Base-by-base conservation (phyloP, 2,329 filamentous ascomycete genomes). In the Venturia effusa region DNA sequence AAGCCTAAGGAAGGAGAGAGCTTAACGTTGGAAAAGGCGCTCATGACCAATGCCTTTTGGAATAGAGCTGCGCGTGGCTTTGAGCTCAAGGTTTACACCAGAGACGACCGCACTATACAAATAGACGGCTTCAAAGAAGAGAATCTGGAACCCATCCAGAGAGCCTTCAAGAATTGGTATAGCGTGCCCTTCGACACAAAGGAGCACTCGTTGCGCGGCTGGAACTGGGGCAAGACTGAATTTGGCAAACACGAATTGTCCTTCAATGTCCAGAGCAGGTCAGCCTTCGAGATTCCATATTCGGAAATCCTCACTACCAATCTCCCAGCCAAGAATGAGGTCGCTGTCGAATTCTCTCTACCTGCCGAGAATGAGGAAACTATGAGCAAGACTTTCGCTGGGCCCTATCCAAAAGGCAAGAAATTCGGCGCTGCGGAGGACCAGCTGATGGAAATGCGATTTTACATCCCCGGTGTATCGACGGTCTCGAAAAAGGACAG, bases 161-260 rank as follows among this genome's bases (percentile, higher is more conserved):
- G 96, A 75, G 85, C 94, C 69, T 97, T 99, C 83, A 97, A 97
- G 80, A 90, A 93, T 72, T 97, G 93, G 90, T 99, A 97, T 78
- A 94, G 91, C 78, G 88, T 94, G 71, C 92, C 87, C 71, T 83
- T 99, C 65, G 92, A 97, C 74, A 90, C 85, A 75, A 91, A 90
- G 76, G 94, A 99, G 77, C 94, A 97, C 76, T 92, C 94, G 30
- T 80, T 99, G 65, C 87, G 94, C 69, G 94, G 94, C 64, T 99
- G 94, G 94, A 99, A 99, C 75, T 99, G 94, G 95, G 94, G 94
- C 71, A 99, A 97, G 78, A 90, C 91, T 68, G 94, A 99, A 71
- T 96, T 99, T 74, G 88, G 89, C 66, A 96, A 97, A 77, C 88
- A 92, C 63, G 94, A 99, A 79, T 84, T 99, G 64, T 85, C 90